Base-by-base conservation (phyloP, 305 asterid species). In the Withania somnifera region DNA sequence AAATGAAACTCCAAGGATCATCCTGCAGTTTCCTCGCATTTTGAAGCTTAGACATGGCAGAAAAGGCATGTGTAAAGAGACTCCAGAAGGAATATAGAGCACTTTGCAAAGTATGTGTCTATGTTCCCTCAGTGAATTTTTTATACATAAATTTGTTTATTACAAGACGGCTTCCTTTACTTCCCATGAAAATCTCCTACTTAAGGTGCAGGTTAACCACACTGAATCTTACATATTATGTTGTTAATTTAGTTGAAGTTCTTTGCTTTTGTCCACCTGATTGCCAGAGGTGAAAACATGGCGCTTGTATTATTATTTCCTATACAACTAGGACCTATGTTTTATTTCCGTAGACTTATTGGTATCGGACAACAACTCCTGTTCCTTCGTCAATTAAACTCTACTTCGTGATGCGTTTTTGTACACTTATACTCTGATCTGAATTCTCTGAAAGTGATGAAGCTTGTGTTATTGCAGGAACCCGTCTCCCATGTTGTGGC, bases 401-500 rank as follows among this genome's bases (percentile, higher is more conserved):
- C 77, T 68, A 40, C 20, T 40, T 20, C 14, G 24, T 3, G 20
- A 0, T 40, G 78, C 10, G 6, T 69, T 54, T 69, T 68, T 69
- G 36, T n/a, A 40, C 77, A 68, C 40, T 11, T 69, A 47, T 69
- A 69, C 36, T 40, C 34, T 69, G 20, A 42, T 40, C 20, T 40
- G 53, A 38, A 0, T 68, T 34, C 53, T 20, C 77, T 6, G 78
- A 45, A 71, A 71, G 38, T 71, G 58, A 45, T 22, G 58, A 71
- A 13, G 40, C 22, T 50, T 71, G 40, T 45, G 32, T 42, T 45
- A 14, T 81, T 5, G 51, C 82, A 94, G 99, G 98, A 94, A 92
- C 98, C 99, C 51, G 98, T 94, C 87, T 91, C 99, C 54, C 92
- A 93, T 88, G 95, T 96, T 86, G 94, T 93, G 83, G 98, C 98